phyloP scores from a whole-genome alignment of 805 yeast species.

The Teunomyces funiuensis region DNA sequence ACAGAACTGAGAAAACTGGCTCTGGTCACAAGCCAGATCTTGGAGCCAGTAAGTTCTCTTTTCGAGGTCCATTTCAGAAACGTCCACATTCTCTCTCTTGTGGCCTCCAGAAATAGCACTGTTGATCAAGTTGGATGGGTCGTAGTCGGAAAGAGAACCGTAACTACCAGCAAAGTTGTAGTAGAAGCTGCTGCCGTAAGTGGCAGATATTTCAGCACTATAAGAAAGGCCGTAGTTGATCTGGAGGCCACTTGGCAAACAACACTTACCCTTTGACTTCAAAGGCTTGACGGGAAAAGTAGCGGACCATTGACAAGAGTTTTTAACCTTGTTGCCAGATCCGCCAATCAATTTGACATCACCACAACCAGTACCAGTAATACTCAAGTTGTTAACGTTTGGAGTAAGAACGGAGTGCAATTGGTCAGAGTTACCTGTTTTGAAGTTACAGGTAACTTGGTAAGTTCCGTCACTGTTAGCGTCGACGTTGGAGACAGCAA shows the following conservation, averaged over 20 bases:
- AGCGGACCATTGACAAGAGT: slow-evolving; percentile 22
- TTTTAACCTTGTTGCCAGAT: slow-evolving; percentile 12
- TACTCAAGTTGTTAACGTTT: slow-evolving; percentile 16
- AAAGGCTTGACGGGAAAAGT: slow-evolving; percentile 21
- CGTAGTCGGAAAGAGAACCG: background rate
- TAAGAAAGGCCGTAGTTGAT: slow-evolving; percentile 16
- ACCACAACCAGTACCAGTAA: slow-evolving; percentile 22
- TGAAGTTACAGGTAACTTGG: slow-evolving; percentile 23
- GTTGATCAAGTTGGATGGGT: slow-evolving; percentile 8
- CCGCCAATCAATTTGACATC: slow-evolving; percentile 15
- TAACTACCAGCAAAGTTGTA: slow-evolving; percentile 2
- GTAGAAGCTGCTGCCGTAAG: slow-evolving; percentile 11
- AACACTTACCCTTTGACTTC: slow-evolving; percentile 16
- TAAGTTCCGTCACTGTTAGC: slow-evolving; percentile 18
- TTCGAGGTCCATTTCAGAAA: background rate
- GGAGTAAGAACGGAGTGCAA: slow-evolving; percentile 15
- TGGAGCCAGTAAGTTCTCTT: slow-evolving; percentile 7
- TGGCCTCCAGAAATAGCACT: slow-evolving; percentile 2
- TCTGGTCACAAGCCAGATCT: slow-evolving; percentile 6
- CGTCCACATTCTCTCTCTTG: slow-evolving; percentile 9
- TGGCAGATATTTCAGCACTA: slow-evolving; percentile 6
- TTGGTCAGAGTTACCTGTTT: slow-evolving; percentile 20
- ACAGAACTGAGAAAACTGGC: slow-evolving; percentile 9
- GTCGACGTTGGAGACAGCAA: slow-evolving; percentile 23
- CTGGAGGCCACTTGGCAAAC: slow-evolving; percentile 24